Evolutionary conservation across 768 basidiomycete species (phyloP).

Genomic region (Leccinum subgranulosum): DNA sequence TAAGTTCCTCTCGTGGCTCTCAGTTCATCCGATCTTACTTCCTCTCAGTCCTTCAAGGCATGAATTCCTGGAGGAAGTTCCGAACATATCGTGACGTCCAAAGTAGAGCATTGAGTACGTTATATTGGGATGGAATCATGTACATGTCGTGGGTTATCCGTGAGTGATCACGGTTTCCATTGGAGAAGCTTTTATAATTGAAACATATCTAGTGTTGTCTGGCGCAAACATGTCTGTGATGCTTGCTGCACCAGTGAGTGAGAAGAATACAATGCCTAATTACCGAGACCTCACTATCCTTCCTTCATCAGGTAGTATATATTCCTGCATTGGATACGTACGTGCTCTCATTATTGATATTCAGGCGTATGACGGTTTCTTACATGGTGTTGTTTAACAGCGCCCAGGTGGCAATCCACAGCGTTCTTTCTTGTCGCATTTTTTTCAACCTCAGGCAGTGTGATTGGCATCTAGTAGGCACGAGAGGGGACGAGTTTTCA

Average conservation of each 20-base stretch:
- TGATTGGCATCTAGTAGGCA: not conserved
- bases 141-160: conserved; percentile 25
- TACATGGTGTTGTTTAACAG: conserved; percentile 5
- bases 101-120: conserved; percentile 18
- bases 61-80: too few relatives aligned
- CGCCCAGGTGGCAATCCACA: conserved; percentile 28
- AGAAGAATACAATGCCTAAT: too few relatives aligned
- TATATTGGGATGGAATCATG: conserved; percentile 28
- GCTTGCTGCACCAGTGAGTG: conserved; percentile 19
- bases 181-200: not conserved
- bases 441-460: conserved; percentile 14
- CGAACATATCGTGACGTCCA: conserved; percentile 17
- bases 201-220: conserved; percentile 13
- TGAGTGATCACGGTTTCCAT: not conserved
- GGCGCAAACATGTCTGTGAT: conserved; percentile 13
- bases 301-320: conserved; percentile 8
- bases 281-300: not conserved
- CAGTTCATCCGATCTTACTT: not conserved
- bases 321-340: conserved; percentile 21
- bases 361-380: not conserved
- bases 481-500: not conserved
- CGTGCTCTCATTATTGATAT: conserved; percentile 1
- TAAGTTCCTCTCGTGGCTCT: conserved; percentile 1
- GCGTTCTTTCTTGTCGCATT: conserved; percentile 17
- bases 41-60: conserved; percentile 21